Conservation (phyloP, 2,329 filamentous ascomycete genomes). For the Cordyceps pruinosa region DNA sequence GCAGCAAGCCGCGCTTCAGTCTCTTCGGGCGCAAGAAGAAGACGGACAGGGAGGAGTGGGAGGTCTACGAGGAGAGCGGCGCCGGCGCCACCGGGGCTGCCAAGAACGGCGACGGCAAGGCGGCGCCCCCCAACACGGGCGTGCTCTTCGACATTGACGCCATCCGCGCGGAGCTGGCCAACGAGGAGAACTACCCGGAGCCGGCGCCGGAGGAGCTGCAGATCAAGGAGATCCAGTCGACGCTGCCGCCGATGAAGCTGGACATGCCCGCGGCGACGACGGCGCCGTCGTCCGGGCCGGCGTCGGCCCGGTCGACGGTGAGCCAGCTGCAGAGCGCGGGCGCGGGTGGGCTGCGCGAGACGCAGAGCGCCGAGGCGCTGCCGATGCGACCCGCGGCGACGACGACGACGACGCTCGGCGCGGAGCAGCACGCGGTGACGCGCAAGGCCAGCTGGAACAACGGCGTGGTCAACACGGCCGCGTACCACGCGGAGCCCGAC, state of each 20-base stretch:
- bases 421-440: slow-evolving; percentile 15
- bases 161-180: slow-evolving; percentile 77
- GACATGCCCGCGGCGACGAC: slow-evolving; percentile 39
- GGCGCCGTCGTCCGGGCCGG: neutral
- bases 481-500: slow-evolving; percentile 22
- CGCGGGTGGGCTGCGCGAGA: slow-evolving; percentile 31
- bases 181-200: slow-evolving; percentile 51
- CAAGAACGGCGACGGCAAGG: slow-evolving; percentile 20
- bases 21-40: slow-evolving; percentile 82
- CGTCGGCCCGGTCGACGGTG: slow-evolving; percentile 20
- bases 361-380: slow-evolving; percentile 39
- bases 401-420: slow-evolving; percentile 12
- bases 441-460: slow-evolving; percentile 12
- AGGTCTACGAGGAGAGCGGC: slow-evolving; percentile 73
- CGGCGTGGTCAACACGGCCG: slow-evolving; percentile 17
- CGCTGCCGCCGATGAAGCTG: slow-evolving; percentile 83
- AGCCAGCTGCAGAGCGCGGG: neutral
- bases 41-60: slow-evolving; percentile 80
- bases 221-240: slow-evolving; percentile 79
- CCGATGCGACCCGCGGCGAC: slow-evolving; percentile 20
- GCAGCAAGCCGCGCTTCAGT: slow-evolving; percentile 49
- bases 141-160: slow-evolving; percentile 95
- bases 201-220: slow-evolving; percentile 37
- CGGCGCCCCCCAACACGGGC: slow-evolving; percentile 40
- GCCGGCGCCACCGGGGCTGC: slow-evolving; percentile 33